Base-by-base conservation (phyloP, 495 filamentous ascomycete genomes). In the Opeltia flavorubescens region DNA sequence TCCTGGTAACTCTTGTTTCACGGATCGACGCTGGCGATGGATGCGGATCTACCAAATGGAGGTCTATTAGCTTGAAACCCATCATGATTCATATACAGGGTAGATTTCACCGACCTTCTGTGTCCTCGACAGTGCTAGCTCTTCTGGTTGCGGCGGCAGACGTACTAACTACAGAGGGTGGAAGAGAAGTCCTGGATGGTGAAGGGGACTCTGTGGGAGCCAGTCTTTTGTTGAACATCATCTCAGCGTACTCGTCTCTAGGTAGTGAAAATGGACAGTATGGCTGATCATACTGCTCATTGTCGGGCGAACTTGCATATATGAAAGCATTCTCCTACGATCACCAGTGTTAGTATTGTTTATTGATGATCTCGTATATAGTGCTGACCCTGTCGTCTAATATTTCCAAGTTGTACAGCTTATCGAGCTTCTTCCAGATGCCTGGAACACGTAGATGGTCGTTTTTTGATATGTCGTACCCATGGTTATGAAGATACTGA, bases 351-450 rank as follows among this genome's bases (percentile, higher is more conserved):
- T 11, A 45, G 24, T 21, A 4, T 31, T 13, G 34, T n/a, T 28
- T 1, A 13, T 24, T 15, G 25, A 11, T 11, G 12, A n/a, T 18
- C 8, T 1, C 18, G 13, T 20, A 23, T 8, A 44, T 1, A 27
- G 43, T 7, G 48, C 63, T 58, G 68, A 77, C 91, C 56, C 86
- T 77, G 60, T 93, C 86, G 65, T 98, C 86, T 43, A 95, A 77
- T 6, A 80, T 79, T 48, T 86, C 80, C 34, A 98, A 75, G 59
- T 95, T 84, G 68, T 94, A 98, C 39, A 91, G 75, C 29, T 75
- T 76, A 40, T 72, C 62, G 11, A 98, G 74, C 59, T 96, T 95
- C 48, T 70, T 71, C 91, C 91, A 98, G 44, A 98, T 94, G 7
- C 84, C 83, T 3, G 86, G 78, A 41, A 94, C 86, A 31, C 78